phyloP scores from a whole-genome alignment of 2,329 filamentous ascomycete genomes.

The Teratosphaeria viscida region DNA sequence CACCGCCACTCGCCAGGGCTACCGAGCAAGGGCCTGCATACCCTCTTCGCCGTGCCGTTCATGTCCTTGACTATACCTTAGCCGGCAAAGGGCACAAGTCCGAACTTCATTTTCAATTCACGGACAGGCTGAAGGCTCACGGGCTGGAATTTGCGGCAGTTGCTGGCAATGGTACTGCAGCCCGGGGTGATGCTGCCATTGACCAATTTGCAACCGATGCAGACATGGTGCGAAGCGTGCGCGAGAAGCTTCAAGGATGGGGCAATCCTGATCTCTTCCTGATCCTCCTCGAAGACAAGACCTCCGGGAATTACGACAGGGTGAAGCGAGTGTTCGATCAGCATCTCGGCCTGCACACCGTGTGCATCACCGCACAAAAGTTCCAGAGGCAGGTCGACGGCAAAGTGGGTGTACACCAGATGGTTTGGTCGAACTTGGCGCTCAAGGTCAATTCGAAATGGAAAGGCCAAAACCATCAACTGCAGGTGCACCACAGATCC shows the following conservation, averaged over 20 bases:
- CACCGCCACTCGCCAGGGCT: neutral
- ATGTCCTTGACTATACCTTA: neutral
- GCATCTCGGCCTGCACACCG: neutral
- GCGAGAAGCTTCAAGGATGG: neutral
- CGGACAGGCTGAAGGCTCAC: neutral
- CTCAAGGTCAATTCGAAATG: conserved; percentile 1
- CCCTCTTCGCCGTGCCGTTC: neutral
- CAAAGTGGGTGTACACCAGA: neutral
- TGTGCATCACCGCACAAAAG: neutral
- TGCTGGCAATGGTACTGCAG: neutral
- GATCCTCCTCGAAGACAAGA: neutral
- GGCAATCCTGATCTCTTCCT: neutral
- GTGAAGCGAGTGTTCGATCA: conserved; percentile 1
- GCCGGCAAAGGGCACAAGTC: neutral
- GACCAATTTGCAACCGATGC: neutral
- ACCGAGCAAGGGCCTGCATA: neutral
- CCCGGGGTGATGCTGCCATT: neutral
- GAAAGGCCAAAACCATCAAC: neutral
- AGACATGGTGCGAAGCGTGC: neutral
- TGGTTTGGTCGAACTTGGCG: neutral
- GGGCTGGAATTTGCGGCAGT: neutral
- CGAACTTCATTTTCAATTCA: neutral
- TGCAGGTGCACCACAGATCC: neutral
- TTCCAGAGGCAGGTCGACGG: neutral
- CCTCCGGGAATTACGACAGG: neutral